A percentile compares a stretch with the other conserved stretches of the same genome.
These are phyloP conservation scores for Xylariaceae sp. DNA, from an alignment of 2,329 filamentous ascomycete genomes.

Conservation along the genomic window DNA sequence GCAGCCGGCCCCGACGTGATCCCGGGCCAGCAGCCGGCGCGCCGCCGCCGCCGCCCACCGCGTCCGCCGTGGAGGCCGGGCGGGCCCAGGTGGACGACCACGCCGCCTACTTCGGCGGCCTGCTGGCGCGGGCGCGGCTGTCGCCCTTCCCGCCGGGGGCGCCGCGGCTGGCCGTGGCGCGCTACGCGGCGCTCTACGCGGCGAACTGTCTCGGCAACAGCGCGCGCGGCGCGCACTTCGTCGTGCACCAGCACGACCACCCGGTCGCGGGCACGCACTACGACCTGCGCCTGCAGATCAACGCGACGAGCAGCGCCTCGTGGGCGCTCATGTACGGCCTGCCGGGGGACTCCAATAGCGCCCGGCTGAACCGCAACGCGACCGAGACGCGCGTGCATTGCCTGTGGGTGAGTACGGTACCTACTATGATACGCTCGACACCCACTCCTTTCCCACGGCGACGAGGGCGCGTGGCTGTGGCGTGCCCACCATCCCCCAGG, in stretches of 20 bases:
- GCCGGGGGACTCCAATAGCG: slow-evolving; percentile 50
- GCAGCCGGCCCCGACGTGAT: too few relatives aligned
- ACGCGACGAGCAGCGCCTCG: slow-evolving; percentile 55
- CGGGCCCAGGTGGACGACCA: slow-evolving; percentile 30
- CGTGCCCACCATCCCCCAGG: too few relatives aligned
- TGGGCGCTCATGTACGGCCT: slow-evolving; percentile 59
- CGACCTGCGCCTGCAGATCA: slow-evolving; percentile 64
- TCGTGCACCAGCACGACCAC: slow-evolving; percentile 68
- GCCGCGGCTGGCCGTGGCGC: slow-evolving; percentile 27
- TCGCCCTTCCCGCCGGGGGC: slow-evolving; percentile 11
- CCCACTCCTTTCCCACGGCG: not conserved
- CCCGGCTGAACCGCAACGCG: slow-evolving; percentile 48
- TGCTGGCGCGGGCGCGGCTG: slow-evolving; percentile 22
- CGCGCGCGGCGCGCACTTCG: slow-evolving; percentile 47
- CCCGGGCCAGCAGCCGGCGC: too few relatives aligned
- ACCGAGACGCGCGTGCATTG: slow-evolving; percentile 56
- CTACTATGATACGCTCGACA: too few relatives aligned
- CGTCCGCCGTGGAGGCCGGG: slow-evolving; percentile 35
- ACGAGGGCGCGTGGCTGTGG: too few relatives aligned
- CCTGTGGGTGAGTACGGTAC: slow-evolving; percentile 44
- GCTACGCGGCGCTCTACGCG: slow-evolving; percentile 31
- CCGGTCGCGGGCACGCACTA: slow-evolving; percentile 62
- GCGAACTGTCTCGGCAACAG: slow-evolving; percentile 23
- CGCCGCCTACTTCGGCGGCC: slow-evolving; percentile 29
- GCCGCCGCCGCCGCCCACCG: too few relatives aligned